Conservation (phyloP, 495 filamentous ascomycete genomes). For the Aspergillus sclerotioniger region DNA sequence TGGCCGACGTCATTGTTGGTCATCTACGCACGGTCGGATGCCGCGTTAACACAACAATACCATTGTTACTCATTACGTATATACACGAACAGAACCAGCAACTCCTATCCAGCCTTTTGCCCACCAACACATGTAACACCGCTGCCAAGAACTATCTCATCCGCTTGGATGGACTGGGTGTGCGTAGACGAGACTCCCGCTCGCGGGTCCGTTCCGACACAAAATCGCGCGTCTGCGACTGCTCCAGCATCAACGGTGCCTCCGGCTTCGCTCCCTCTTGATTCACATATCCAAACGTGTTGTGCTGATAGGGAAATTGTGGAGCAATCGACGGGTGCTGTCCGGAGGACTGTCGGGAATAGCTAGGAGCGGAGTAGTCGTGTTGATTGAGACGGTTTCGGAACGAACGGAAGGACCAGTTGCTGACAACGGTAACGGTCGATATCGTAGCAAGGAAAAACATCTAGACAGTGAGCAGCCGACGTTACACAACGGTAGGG, state of each 20-base stretch:
- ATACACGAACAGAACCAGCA: too few relatives aligned
- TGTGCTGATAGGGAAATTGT: slow-evolving; percentile 26
- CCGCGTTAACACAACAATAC: too few relatives aligned
- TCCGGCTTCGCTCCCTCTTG: slow-evolving; percentile 23
- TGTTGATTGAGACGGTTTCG: slow-evolving; percentile 38
- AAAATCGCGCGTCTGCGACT: slow-evolving; percentile 29
- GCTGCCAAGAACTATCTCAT: slow-evolving; percentile 16
- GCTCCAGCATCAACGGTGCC: slow-evolving; percentile 37
- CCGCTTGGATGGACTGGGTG: slow-evolving; percentile 41
- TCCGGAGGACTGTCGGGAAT: slow-evolving; percentile 21
- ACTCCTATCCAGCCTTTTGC: too few relatives aligned
- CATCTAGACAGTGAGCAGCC: too few relatives aligned
- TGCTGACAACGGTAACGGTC: slow-evolving; percentile 43
- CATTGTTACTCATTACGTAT: too few relatives aligned
- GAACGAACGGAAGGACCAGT: slow-evolving; percentile 49
- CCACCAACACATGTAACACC: too few relatives aligned
- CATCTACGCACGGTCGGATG: too few relatives aligned
- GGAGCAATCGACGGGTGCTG: slow-evolving; percentile 28
- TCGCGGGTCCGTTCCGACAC: slow-evolving; percentile 38
- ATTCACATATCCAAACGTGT: slow-evolving; percentile 29
- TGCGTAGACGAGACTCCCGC: slow-evolving; percentile 34
- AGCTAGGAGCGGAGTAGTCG: slow-evolving; percentile 28
- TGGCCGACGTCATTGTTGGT: too few relatives aligned
- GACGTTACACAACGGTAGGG: too few relatives aligned
- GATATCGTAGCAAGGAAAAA: slow-evolving; percentile 45